Conservation (phyloP, 176 grass and related monocot species). For the Leersia perrieri region DNA sequence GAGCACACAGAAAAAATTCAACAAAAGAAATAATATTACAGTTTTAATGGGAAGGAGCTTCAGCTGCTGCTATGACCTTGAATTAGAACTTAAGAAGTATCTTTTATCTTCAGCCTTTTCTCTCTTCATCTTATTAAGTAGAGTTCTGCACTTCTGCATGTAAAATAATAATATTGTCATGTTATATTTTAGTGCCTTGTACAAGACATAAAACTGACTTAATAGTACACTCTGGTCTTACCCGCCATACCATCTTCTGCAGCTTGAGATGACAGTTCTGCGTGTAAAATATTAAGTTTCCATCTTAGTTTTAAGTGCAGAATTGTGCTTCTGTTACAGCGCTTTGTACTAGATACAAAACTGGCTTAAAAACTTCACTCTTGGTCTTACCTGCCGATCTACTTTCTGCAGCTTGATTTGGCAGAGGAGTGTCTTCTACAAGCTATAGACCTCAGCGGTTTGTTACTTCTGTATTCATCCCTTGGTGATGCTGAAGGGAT, state of each 20-base stretch:
- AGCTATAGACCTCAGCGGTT: constrained; percentile 85
- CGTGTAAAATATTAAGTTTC: neutral
- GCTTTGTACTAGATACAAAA: neutral
- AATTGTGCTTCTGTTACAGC: neutral
- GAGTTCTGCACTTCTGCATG: neutral
- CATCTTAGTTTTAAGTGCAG: constrained; percentile 16
- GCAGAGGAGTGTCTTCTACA: constrained; percentile 91
- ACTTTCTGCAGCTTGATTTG: constrained; percentile 74
- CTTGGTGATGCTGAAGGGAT: constrained; percentile 90
- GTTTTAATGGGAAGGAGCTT: constrained; percentile 17
- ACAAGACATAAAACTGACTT: neutral
- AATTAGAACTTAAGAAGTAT: neutral
- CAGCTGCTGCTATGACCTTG: neutral
- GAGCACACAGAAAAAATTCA: neutral
- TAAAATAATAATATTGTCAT: neutral
- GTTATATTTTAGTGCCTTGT: neutral
- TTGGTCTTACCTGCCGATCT: constrained; percentile 19
- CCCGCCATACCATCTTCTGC: constrained; percentile 31
- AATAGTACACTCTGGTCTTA: neutral
- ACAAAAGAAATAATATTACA: neutral
- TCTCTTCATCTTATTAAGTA: constrained; percentile 14
- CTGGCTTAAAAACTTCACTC: neutral
- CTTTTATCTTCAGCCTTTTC: neutral
- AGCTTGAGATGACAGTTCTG: constrained; percentile 78
- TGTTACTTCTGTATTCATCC: constrained; percentile 91